Evolutionary conservation across 441 rosid genomes (phyloP).

Genomic region (Capsella rubella): DNA sequence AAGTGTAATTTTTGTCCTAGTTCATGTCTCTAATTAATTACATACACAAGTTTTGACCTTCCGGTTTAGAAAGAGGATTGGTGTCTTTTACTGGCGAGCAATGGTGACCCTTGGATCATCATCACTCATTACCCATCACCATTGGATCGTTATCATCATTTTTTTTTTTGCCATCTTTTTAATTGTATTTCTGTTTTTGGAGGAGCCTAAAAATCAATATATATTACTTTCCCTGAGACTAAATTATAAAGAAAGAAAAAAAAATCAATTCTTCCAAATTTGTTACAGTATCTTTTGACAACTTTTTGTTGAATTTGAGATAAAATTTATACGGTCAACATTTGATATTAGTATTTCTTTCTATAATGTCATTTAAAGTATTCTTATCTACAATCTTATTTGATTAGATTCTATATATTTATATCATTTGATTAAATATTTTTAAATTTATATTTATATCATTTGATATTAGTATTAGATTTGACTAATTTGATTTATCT

Average conservation of each 20-base stretch:
- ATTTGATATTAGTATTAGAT: not conserved
- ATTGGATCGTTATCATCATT: not conserved
- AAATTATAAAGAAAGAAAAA: not conserved
- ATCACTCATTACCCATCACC: not conserved
- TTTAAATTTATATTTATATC: not conserved
- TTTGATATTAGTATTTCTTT: not conserved
- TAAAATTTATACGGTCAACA: not conserved
- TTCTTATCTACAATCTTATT: not conserved
- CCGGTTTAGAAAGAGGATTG: not conserved
- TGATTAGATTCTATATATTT: not conserved
- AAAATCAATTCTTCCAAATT: not conserved
- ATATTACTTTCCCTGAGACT: not conserved
- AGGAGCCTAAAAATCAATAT: not conserved
- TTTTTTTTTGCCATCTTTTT: not conserved
- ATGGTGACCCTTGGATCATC: slow-evolving; percentile 20
- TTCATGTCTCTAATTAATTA: slow-evolving; percentile 31
- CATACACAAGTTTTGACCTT: not conserved
- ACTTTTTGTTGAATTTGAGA: not conserved
- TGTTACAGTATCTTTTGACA: not conserved
- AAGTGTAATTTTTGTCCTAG: not conserved
- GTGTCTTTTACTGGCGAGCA: not conserved
- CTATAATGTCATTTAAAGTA: not conserved
- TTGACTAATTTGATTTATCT: not conserved
- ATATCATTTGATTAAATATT: no score
- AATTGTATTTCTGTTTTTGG: not conserved